Percentiles rank a stretch among this genome's conserved stretches.
Evolutionary conservation across 1,139 yeast species (phyloP).

Genomic region (Scheffersomyces lignicola): DNA sequence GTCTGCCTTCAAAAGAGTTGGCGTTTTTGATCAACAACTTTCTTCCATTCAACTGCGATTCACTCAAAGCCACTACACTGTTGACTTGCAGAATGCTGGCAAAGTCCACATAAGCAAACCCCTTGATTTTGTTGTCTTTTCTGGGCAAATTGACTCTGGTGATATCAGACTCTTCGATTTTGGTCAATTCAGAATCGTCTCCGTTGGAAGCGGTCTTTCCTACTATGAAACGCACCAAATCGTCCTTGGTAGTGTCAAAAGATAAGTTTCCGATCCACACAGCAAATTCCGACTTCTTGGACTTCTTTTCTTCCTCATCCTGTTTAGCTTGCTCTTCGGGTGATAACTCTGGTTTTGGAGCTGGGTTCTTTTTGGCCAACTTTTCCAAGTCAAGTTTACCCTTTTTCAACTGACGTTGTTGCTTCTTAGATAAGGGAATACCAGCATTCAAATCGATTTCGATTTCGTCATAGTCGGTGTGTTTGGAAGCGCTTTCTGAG

Average conservation of each 20-base stretch:
- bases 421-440: slow-evolving; percentile 88
- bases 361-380: slow-evolving; percentile 50
- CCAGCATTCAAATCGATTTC: slow-evolving; percentile 79
- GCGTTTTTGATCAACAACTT: slow-evolving; percentile 83
- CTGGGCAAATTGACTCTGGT: slow-evolving; percentile 67
- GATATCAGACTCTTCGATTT: slow-evolving; percentile 49
- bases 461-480: slow-evolving; percentile 51
- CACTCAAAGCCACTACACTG: slow-evolving; percentile 69
- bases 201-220: slow-evolving; percentile 49
- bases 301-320: slow-evolving; percentile 21
- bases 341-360: slow-evolving; percentile 37
- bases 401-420: slow-evolving; percentile 80
- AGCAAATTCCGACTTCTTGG: slow-evolving; percentile 58
- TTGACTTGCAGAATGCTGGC: slow-evolving; percentile 59
- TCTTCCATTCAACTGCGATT: slow-evolving; percentile 75
- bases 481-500: slow-evolving; percentile 12
- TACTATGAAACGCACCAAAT: slow-evolving; percentile 62
- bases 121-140: slow-evolving; percentile 60
- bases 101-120: slow-evolving; percentile 91
- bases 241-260: slow-evolving; percentile 80
- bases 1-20: slow-evolving; percentile 84
- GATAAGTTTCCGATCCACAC: slow-evolving; percentile 96
- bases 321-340: slow-evolving; percentile 27
- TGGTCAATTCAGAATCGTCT: slow-evolving; percentile 38
- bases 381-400: slow-evolving; percentile 67